Conservation (phyloP, 495 filamentous ascomycete genomes). For the Penicillium cosmopolitanum region DNA sequence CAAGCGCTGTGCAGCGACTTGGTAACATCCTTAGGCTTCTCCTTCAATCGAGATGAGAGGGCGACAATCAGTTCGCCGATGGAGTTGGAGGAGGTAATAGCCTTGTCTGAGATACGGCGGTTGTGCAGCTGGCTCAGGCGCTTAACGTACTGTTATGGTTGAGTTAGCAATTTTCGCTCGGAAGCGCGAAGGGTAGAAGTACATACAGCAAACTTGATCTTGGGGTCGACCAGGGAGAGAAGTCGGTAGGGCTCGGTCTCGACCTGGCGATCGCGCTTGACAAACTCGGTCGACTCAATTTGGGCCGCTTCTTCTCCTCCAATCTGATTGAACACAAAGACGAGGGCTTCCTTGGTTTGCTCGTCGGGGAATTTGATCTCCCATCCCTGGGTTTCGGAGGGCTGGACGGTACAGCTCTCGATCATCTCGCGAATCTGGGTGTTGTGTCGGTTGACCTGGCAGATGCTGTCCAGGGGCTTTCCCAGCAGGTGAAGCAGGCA, state of each 20-base stretch:
- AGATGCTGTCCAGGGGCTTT: conserved; percentile 36
- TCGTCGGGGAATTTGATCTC: conserved; percentile 39
- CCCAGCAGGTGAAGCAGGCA: conserved; percentile 41
- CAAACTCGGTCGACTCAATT: conserved; percentile 17
- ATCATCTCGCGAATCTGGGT: conserved; percentile 31
- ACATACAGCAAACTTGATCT: conserved; percentile 76
- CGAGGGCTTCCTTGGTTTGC: conserved; percentile 32
- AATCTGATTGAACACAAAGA: conserved; percentile 47
- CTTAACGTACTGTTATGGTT: conserved; percentile 56
- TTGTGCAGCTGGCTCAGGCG: conserved; percentile 78
- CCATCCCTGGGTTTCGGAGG: conserved; percentile 27
- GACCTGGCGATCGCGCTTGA: conserved; percentile 13
- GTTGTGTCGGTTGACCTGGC: conserved; percentile 36
- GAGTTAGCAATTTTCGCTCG: conserved; percentile 17
- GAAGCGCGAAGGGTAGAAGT: not conserved
- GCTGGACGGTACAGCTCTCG: conserved; percentile 18
- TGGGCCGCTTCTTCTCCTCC: conserved; percentile 24
- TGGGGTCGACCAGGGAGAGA: conserved; percentile 58
- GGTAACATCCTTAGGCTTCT: conserved; percentile 24
- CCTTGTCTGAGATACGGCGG: conserved; percentile 69
- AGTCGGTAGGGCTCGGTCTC: conserved; percentile 25
- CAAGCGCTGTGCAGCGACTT: conserved; percentile 51
- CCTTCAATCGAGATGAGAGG: conserved; percentile 33
- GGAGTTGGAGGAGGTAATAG: conserved; percentile 56
- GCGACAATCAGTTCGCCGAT: conserved; percentile 53